Conservation (phyloP, 2,329 filamentous ascomycete species). For the Macrophomina phaseolina region DNA sequence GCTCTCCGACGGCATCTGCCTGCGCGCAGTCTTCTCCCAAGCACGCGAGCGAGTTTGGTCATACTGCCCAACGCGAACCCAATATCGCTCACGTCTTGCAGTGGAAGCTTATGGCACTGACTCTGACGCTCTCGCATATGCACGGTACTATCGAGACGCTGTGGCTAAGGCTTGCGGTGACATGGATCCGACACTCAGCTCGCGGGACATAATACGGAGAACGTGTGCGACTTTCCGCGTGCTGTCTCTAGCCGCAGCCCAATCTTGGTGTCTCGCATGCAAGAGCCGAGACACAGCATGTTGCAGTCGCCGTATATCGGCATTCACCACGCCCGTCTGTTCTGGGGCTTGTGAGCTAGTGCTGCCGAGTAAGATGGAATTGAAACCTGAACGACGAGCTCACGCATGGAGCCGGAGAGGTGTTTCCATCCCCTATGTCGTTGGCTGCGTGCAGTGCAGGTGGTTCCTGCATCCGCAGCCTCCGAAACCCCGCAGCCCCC, state of each 20-base stretch:
- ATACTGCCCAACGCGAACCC: not conserved
- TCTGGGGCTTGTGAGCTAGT: not conserved
- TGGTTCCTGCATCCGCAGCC: slow-evolving; percentile 1
- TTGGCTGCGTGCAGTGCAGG: not conserved
- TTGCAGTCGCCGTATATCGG: not conserved
- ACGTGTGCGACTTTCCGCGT: not conserved
- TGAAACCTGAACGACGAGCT: no score
- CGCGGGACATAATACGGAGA: not conserved
- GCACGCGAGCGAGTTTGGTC: not conserved
- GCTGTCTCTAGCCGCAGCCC: not conserved
- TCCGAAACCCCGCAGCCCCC: not conserved
- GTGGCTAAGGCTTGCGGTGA: not conserved
- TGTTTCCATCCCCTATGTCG: not conserved
- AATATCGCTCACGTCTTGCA: not conserved
- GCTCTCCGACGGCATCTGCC: no score
- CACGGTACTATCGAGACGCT: no score
- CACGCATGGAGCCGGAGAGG: no score
- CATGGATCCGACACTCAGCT: not conserved
- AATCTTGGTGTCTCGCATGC: not conserved
- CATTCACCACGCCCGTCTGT: not conserved
- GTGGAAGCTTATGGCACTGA: not conserved
- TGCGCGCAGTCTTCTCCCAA: no score
- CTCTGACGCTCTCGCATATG: not conserved
- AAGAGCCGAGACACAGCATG: not conserved
- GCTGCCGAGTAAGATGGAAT: no score